Evolutionary conservation across 2,329 filamentous ascomycete species (phyloP), one percentile per base, ranked within the genome.

Genomic region (Curvularia hawaiiensis): DNA sequence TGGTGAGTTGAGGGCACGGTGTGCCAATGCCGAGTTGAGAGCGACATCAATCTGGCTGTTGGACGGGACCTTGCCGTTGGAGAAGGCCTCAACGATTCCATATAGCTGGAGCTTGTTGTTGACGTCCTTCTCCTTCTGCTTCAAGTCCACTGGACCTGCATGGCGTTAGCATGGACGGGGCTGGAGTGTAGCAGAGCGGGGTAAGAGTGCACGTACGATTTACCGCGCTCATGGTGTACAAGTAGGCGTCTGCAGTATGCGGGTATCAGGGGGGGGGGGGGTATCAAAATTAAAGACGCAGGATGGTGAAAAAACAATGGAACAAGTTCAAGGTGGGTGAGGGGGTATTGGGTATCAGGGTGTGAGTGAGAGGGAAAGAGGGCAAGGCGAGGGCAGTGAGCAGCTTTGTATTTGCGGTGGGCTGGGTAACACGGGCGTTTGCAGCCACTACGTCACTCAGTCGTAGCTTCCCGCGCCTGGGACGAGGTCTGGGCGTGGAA

Each of bases 1-100:
- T 6, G 93, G 92, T 24, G 79, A 85, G 3, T 85, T 78, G 26
- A 98, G 80, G 9, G 86, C 82, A 73, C 85, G 87, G 65, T 90
- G 93, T 33, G 83, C 82, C 50, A 97, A 83, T 68, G 92, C 90
- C 75, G 90, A 95, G 84, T 96, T 98, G 75, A 99, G 79, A 28
- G 95, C 93, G 48, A 97, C 84, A 80, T 98, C 95, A 76, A 97
- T 96, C 81, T 97, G 93, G 70, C 94, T 91, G 79, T 97, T 97
- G 70, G 93, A 96, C 62, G 94, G 94, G 45, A 93, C 88, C 78
- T 97, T 98, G 81, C 93, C 93, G 67, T 88, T 85, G 73, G 90
- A 84, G 77, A 98, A 97, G 51, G 92, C 94, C 66, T 84, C 81
- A 79, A 88, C 85, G 77, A 98, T 97, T 72, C 94, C 95, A 72